A percentile compares a stretch with the other conserved stretches of the same genome.
Conservation (phyloP, 768 basidiomycete genomes). For the Calocera viscosa region DNA sequence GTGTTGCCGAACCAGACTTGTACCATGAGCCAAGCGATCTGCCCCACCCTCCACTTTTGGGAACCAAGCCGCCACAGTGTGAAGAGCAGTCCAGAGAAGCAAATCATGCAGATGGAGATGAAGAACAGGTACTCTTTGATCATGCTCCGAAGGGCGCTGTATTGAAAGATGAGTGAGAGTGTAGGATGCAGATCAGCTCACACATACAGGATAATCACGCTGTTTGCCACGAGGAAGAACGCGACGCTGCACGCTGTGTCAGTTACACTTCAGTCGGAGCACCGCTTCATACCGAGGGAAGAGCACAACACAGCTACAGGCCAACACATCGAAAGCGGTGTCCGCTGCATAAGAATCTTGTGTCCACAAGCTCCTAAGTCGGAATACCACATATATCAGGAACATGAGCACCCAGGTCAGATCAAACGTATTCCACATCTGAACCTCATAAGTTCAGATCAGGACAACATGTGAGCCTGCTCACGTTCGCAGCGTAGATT, state of each 20-base stretch:
- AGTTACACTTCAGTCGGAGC: background rate
- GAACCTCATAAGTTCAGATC: background rate
- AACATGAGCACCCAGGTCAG: slow-evolving; percentile 43
- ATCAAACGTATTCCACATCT: slow-evolving; percentile 91
- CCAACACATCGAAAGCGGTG: slow-evolving; percentile 68
- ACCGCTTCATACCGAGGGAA: slow-evolving; percentile 51
- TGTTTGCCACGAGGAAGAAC: slow-evolving; percentile 68
- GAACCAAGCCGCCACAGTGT: slow-evolving; percentile 43
- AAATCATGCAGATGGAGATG: slow-evolving; percentile 60
- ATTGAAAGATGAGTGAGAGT: background rate
- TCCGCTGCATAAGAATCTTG: slow-evolving; percentile 43
- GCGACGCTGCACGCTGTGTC: slow-evolving; percentile 39
- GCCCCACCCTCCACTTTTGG: background rate
- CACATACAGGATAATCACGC: slow-evolving; percentile 61
- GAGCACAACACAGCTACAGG: slow-evolving; percentile 74
- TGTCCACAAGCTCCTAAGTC: slow-evolving; percentile 47
- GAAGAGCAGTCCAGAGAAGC: slow-evolving; percentile 65
- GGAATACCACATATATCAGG: slow-evolving; percentile 50
- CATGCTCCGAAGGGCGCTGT: slow-evolving; percentile 70
- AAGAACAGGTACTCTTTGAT: slow-evolving; percentile 66
- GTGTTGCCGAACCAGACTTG: slow-evolving; percentile 14
- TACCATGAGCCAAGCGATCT: background rate
- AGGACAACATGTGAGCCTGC: background rate
- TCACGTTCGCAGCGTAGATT: slow-evolving; percentile 74
- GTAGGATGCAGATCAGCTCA: slow-evolving; percentile 1